A percentile compares a stretch with the other conserved stretches of the same genome.
phyloP scores from a whole-genome alignment of 1,284 basidiomycete genomes.

The Meira nashicola region DNA sequence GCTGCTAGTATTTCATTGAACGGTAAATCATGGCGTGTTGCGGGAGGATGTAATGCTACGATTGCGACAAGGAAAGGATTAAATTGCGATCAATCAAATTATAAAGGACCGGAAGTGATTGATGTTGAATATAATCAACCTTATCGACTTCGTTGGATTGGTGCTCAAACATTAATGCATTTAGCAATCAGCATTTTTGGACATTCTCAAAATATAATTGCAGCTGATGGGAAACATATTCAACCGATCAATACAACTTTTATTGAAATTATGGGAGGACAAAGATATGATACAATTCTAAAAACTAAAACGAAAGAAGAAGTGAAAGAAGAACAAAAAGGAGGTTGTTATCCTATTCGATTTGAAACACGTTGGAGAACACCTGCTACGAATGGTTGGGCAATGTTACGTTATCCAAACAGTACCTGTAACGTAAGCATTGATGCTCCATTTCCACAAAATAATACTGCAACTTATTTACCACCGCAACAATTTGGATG shows the following conservation, averaged over 20 bases:
- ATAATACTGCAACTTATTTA: constrained; percentile 7
- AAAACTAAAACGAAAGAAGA: constrained; percentile 12
- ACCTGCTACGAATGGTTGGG: constrained; percentile 15
- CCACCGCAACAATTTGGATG: constrained; percentile 27
- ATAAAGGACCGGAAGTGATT: constrained; percentile 14
- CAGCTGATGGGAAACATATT: constrained; percentile 36
- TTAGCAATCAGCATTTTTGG: constrained; percentile 16
- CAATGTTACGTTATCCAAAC: constrained; percentile 15
- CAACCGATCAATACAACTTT: constrained; percentile 15
- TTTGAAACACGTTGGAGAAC: constrained; percentile 27
- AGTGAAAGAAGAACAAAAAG: constrained; percentile 20
- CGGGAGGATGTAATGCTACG: constrained; percentile 23
- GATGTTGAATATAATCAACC: constrained; percentile 29
- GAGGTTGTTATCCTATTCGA: constrained; percentile 31
- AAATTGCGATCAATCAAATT: constrained; percentile 5
- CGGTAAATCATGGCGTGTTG: constrained; percentile 14
- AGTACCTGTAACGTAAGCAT: background rate
- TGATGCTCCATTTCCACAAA: background rate
- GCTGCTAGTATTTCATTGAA: constrained; percentile 33
- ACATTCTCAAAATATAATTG: constrained; percentile 28
- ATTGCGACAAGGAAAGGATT: constrained; percentile 5
- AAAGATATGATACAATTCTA: constrained; percentile 35
- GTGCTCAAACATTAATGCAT: constrained; percentile 23
- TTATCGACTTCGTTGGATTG: constrained; percentile 28
- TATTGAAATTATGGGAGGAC: constrained; percentile 33